A percentile compares a stretch with the other conserved stretches of the same genome.
phyloP scores from a whole-genome alignment of 768 basidiomycete genomes.

The Termitomyces sp. region DNA sequence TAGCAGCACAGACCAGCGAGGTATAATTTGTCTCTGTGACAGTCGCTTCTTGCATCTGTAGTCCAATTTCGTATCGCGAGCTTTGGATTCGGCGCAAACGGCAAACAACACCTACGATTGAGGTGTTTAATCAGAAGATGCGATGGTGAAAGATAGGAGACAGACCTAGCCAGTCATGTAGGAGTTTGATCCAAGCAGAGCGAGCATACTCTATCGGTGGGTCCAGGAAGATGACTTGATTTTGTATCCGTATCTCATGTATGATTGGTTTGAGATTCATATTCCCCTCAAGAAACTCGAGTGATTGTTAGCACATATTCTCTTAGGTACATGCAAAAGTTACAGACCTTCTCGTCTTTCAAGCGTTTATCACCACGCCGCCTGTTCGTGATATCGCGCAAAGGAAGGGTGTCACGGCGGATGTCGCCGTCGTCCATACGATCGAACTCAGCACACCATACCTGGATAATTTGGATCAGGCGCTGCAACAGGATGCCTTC shows the following conservation, averaged over 20 bases:
- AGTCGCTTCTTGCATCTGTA: conserved; percentile 78
- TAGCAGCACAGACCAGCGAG: conserved; percentile 57
- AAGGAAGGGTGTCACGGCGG: conserved; percentile 46
- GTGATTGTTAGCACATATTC: background rate
- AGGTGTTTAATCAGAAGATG: background rate
- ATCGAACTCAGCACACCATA: conserved; percentile 89
- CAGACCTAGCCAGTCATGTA: conserved; percentile 87
- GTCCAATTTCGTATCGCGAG: conserved; percentile 93
- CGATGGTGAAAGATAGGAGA: background rate
- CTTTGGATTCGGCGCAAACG: conserved; percentile 85
- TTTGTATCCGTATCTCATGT: conserved; percentile 96
- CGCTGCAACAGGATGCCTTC: conserved; percentile 77
- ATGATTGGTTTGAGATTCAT: conserved; percentile 83
- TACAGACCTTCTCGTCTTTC: conserved; percentile 76
- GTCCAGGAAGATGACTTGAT: conserved; percentile 98
- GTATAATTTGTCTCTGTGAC: conserved; percentile 77
- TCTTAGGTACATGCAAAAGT: background rate
- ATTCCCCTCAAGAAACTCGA: conserved; percentile 65
- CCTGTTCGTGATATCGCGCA: conserved; percentile 60
- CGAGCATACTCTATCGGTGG: conserved; percentile 96
- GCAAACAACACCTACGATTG: conserved; percentile 72
- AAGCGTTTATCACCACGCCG: conserved; percentile 65
- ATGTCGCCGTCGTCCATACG: conserved; percentile 65
- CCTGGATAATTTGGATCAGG: conserved; percentile 71
- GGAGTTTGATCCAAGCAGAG: conserved; percentile 81